These are phyloP conservation scores for Chamaecrista fasciculata DNA, from an alignment of 306 rosid species.

Conservation along the genomic window DNA sequence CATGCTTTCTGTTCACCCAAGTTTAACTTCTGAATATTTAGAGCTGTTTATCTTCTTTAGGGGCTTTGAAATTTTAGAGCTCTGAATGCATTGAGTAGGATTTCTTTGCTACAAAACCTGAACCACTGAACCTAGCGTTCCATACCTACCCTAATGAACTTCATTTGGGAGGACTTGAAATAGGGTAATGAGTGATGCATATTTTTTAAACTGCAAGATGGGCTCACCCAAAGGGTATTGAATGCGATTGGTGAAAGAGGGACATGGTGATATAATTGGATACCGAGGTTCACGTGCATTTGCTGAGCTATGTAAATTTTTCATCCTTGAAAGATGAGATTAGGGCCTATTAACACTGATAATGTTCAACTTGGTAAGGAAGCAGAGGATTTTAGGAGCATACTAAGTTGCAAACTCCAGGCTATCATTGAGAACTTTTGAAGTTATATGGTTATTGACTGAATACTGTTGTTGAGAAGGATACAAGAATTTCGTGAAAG, in stretches of 20 bases:
- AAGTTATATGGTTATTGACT: not conserved
- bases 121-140: not conserved
- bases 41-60: not conserved
- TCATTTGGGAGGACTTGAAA: conserved; percentile 7
- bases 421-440: not conserved
- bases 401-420: not conserved
- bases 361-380: not conserved
- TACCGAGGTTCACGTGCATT: not conserved
- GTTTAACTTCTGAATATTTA: not conserved
- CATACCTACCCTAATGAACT: not conserved
- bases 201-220: not conserved
- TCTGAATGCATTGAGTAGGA: not conserved
- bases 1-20: not conserved
- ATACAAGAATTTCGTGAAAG: not conserved
- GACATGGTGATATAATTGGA: not conserved
- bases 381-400: not conserved
- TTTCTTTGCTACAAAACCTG: not conserved
- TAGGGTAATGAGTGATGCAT: not conserved
- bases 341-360: not conserved
- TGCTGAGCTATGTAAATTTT: not conserved
- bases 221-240: not conserved
- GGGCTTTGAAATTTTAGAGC: not conserved
- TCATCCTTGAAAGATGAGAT: not conserved
- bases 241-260: not conserved
- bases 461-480: not conserved